Evolutionary conservation across 2,329 filamentous ascomycete genomes (phyloP), one percentile per base, ranked within the genome.

Genomic region (Fusarium algeriense): DNA sequence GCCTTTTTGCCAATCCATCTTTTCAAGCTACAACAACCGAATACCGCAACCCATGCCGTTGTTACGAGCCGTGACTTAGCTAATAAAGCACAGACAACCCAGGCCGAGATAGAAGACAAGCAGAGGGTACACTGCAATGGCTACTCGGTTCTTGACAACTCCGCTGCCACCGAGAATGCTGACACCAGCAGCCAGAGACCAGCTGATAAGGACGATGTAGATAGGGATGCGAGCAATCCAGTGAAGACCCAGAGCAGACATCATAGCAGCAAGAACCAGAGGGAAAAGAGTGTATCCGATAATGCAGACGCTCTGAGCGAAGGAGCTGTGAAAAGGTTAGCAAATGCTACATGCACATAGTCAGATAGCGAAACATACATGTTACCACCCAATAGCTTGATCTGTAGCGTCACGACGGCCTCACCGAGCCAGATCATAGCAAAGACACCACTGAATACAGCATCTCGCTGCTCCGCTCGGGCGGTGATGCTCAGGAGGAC

Each of bases 251-350:
- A 99, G 79, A 2, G 95, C 95, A 60, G 94, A 97, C 71, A 99
- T 89, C 55, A 98, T 84, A 3, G 95, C 91, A 11, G 97, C 97
- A 74, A 99, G 93, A 75, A 98, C 96, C 57, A 99, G 89, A 4
- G 96, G 96, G 83, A 99, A 99, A 60, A 99, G 89, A 2, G 96
- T 99, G 82, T 99, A 99, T 48, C 96, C 96, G 79, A 99, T 99
- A 76, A 99, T 97, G 81, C 95, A 98, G 74, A 99, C 89, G 63
- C 94, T 97, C 82, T 99, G 96, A 78, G 97, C 96, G 81, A 99
- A 99, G 20, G 96, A 98, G 77, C 95, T 98, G 79, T 54, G 32
- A 15, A 37, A 48, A 20, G 35, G 68, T 78, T 72, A 80, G 77
- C 50, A 60, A 63, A 15, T 35, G 19, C 12, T n/a, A 54, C 19